These are phyloP conservation scores for Phytophthora sojae DNA, from an alignment of 352 stramenopile genomes.

Conservation along the genomic window DNA sequence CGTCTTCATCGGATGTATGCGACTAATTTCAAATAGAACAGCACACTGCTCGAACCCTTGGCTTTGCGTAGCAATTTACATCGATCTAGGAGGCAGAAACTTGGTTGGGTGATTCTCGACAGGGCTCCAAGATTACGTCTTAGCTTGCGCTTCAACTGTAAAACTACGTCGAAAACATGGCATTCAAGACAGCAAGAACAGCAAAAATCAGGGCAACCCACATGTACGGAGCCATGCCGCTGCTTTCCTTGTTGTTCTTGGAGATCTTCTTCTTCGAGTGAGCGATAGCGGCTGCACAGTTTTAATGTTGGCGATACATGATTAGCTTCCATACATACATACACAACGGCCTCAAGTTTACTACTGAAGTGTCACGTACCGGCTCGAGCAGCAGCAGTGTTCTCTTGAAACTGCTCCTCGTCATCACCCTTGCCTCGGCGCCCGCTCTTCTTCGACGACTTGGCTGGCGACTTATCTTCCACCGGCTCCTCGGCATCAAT, in stretches of 20 bases:
- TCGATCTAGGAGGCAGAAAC: neutral
- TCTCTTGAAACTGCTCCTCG: slow-evolving; percentile 52
- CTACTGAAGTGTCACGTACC: slow-evolving; percentile 33
- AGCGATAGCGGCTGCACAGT: slow-evolving; percentile 62
- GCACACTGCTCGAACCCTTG: neutral
- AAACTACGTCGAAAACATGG: slow-evolving; percentile 34
- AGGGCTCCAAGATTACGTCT: neutral
- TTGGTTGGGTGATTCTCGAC: too few species aligned
- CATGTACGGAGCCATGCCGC: slow-evolving; percentile 39
- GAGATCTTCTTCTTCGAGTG: slow-evolving; percentile 72
- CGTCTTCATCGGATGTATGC: slow-evolving; percentile 30
- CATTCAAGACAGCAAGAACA: slow-evolving; percentile 45
- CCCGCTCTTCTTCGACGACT: slow-evolving; percentile 40
- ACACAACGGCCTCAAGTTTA: neutral
- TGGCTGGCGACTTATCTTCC: slow-evolving; percentile 20
- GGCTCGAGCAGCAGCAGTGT: slow-evolving; percentile 58
- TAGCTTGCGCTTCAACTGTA: neutral
- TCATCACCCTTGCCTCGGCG: slow-evolving; percentile 34
- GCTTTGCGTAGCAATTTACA: neutral
- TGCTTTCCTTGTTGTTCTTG: slow-evolving; percentile 47
- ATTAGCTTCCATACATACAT: neutral
- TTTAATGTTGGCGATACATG: neutral
- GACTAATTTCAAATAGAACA: slow-evolving; percentile 19
- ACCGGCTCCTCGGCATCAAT: slow-evolving; percentile 63
- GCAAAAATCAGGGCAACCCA: slow-evolving; percentile 55